Evolutionary conservation across 2,329 filamentous ascomycete genomes (phyloP).

Genomic region (Cladophialophora carrionii): DNA sequence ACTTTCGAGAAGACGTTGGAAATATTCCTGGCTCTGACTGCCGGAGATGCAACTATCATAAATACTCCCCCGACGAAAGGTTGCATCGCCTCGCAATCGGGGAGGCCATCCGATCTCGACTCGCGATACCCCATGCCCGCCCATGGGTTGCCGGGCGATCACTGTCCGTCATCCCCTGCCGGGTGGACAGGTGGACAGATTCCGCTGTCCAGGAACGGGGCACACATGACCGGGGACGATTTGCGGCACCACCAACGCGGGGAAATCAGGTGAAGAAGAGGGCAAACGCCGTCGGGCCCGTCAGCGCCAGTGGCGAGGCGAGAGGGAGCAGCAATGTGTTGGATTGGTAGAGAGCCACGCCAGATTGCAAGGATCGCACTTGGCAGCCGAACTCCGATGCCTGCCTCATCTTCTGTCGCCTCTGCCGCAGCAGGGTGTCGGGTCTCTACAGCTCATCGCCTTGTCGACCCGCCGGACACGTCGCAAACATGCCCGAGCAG

Average conservation of each 20-base stretch:
- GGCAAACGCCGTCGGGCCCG: conserved; percentile 10
- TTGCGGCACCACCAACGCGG: conserved; percentile 16
- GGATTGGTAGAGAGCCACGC: conserved; percentile 8
- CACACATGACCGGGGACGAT: conserved; percentile 9
- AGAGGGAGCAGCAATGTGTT: background rate
- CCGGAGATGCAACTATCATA: conserved; percentile 12
- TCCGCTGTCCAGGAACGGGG: background rate
- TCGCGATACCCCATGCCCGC: conserved; percentile 1
- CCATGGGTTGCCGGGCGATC: background rate
- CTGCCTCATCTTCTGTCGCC: background rate
- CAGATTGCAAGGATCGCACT: conserved; percentile 37
- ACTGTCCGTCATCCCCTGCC: background rate
- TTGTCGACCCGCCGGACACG: conserved; percentile 1
- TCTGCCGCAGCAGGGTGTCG: background rate
- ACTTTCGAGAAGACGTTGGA: background rate
- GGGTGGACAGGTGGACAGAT: background rate
- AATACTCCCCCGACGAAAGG: conserved; percentile 15
- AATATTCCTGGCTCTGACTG: background rate
- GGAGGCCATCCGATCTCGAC: conserved; percentile 10
- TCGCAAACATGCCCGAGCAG: background rate
- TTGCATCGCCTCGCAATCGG: conserved; percentile 17
- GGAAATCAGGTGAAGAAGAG: conserved; percentile 1
- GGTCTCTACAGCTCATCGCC: background rate
- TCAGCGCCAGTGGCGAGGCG: conserved; percentile 3
- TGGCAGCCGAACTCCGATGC: conserved; percentile 42